These are phyloP conservation scores for Gossypium schwendimanii DNA, from an alignment of 441 rosid genomes.

Conservation along the genomic window DNA sequence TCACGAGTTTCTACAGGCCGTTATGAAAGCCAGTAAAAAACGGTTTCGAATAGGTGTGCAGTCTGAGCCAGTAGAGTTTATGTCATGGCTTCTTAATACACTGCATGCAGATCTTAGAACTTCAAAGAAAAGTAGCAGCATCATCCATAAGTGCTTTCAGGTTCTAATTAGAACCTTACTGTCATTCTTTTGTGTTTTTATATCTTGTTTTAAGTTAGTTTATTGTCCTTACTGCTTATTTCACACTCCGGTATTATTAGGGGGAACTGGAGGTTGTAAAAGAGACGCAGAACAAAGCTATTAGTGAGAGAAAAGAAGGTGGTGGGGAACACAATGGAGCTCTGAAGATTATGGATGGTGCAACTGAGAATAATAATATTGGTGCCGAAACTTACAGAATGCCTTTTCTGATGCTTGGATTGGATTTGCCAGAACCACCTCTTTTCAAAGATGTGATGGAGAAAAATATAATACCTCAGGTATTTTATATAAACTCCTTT, in stretches of 20 bases:
- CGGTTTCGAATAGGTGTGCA: constrained; percentile 78
- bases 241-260: constrained; percentile 25
- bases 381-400: constrained; percentile 56
- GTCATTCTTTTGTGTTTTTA: neutral
- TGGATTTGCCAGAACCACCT: constrained; percentile 97
- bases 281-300: constrained; percentile 51
- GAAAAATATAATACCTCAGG: constrained; percentile 95
- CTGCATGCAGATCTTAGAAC: constrained; percentile 62
- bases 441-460: constrained; percentile 95
- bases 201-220: neutral
- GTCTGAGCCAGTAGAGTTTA: constrained; percentile 92
- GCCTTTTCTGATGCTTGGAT: constrained; percentile 92
- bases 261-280: constrained; percentile 87
- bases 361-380: constrained; percentile 20
- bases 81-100: constrained; percentile 93
- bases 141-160: constrained; percentile 88
- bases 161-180: constrained; percentile 24
- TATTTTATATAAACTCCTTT: constrained; percentile 15
- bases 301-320: constrained; percentile 40
- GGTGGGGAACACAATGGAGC: constrained; percentile 27
- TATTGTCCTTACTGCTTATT: constrained; percentile 15
- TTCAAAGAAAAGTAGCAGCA: constrained; percentile 57
- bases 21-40: constrained; percentile 88
- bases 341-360: constrained; percentile 22
- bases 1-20: constrained; percentile 96